Percentiles rank a stretch among this genome's conserved stretches.
Conservation (phyloP, 176 grass and related monocot species). For the Tillandsia fasciculata region DNA sequence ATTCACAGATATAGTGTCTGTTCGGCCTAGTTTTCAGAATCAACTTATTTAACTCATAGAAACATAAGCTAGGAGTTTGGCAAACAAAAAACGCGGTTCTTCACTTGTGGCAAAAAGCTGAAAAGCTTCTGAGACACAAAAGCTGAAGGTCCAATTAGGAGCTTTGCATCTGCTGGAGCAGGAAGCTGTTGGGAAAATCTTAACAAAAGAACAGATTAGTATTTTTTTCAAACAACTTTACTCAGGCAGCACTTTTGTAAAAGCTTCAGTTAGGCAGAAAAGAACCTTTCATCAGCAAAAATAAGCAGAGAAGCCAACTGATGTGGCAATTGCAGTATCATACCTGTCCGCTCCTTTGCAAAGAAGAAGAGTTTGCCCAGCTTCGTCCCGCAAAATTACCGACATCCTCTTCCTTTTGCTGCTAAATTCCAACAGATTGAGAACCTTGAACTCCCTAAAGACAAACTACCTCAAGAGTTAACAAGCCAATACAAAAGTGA, state of each 20-base stretch:
- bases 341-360: constrained; percentile 99
- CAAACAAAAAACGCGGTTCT: too few relatives aligned
- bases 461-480: constrained; percentile 25
- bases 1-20: neutral
- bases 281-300: neutral
- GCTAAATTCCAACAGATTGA: constrained; percentile 97
- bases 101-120: too few relatives aligned
- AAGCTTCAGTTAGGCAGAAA: constrained; percentile 11
- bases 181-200: too few relatives aligned
- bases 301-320: neutral
- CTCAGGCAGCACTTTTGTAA: too few relatives aligned
- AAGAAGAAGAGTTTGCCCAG: constrained; percentile 72
- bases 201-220: too few relatives aligned
- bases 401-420: constrained; percentile 99
- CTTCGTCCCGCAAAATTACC: constrained; percentile 83
- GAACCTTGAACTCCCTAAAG: constrained; percentile 90
- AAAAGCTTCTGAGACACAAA: too few relatives aligned
- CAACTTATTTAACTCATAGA: too few relatives aligned
- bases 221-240: too few relatives aligned
- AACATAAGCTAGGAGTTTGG: too few relatives aligned
- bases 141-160: too few relatives aligned
- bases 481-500: neutral
- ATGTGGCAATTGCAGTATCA: constrained; percentile 10
- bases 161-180: too few relatives aligned
- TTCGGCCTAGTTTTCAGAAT: too few relatives aligned